Evolutionary conservation across 352 stramenopile species (phyloP).

Genomic region (Globisporangium carolinianum): DNA sequence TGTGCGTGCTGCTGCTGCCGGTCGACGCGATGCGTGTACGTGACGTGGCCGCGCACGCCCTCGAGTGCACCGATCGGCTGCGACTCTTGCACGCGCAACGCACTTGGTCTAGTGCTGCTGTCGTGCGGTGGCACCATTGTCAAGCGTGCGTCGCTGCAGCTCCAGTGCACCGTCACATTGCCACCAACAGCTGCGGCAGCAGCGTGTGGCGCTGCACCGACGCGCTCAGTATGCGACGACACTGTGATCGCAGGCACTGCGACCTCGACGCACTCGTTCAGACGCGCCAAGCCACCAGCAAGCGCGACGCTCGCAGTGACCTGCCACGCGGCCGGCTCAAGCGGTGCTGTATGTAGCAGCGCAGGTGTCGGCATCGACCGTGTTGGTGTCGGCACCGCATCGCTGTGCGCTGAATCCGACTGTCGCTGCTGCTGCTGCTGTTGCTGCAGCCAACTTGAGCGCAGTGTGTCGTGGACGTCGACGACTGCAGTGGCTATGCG

Average conservation of each 20-base stretch:
- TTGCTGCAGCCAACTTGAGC: background rate
- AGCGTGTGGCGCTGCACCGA: no score
- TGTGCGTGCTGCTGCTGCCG: slow-evolving; percentile 5
- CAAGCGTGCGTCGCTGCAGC: slow-evolving; percentile 4
- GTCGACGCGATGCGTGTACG: slow-evolving; percentile 7
- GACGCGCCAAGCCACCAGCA: background rate
- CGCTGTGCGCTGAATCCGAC: background rate
- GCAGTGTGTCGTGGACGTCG: background rate
- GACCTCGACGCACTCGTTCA: slow-evolving; percentile 11
- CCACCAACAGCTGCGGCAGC: slow-evolving; percentile 1
- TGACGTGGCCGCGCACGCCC: slow-evolving; percentile 4
- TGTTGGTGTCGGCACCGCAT: background rate
- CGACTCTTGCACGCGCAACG: background rate
- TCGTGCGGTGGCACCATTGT: background rate
- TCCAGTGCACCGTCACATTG: slow-evolving; percentile 2
- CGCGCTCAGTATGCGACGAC: background rate
- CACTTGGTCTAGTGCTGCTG: background rate
- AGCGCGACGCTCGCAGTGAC: slow-evolving; percentile 1
- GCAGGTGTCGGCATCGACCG: background rate
- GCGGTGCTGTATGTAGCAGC: background rate
- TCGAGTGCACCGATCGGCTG: background rate
- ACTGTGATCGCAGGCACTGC: slow-evolving; percentile 6
- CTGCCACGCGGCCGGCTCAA: slow-evolving; percentile 6
- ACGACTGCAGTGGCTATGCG: background rate
- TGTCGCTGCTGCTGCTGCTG: background rate